Evolutionary conservation across 2,329 filamentous ascomycete genomes (phyloP), one percentile per base, ranked within the genome.

Genomic region (Sarocladiaceae sp.): DNA sequence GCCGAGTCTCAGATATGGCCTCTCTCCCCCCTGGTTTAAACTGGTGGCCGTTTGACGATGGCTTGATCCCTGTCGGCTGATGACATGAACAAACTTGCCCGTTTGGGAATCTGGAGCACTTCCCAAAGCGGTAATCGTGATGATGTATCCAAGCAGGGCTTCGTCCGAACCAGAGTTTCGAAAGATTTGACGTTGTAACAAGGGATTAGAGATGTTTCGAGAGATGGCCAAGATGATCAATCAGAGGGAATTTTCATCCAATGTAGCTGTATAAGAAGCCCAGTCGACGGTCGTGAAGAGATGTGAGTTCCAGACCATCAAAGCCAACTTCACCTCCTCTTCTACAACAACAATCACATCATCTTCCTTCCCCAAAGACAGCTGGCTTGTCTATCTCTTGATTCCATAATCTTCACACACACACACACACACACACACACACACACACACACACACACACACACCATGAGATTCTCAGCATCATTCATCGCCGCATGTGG

Each of bases 41-140:
- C n/a, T 9, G 15, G 7, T 15, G 7, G 31, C 11, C 7, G 6
- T 16, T 15, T 9, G n/a, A n/a, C n/a, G n/a, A n/a, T 33, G 15
- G 12, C 9, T 15, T 9, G 31, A 15, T 33, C 34, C 9, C 3
- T n/a, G 12, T 6, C 34, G 9, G 33, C 21, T 43, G 40, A 43
- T 43, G 40, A 43, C 40, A 33, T 19, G 4, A 43, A 43, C 40
- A 43, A 12, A 21, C 32, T 43, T 32, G 32, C 40, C 40, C 33
- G 23, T 20, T 43, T 21, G 40, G 40, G 40, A 21, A 20, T n/a
- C 29, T 21, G 16, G 16, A 24, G 3, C 15, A 11, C 20, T 43
- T 43, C 40, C 40, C 20, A 32, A 43, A 32, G 16, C 9, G 40
- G 40, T 16, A 43, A 43, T 43, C 15, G 13, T 43, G 40, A 43